A percentile compares a stretch with the other conserved stretches of the same genome.
These are phyloP conservation scores for Sanghuangporus weigelae DNA, from an alignment of 1,284 basidiomycete genomes.

Conservation along the genomic window DNA sequence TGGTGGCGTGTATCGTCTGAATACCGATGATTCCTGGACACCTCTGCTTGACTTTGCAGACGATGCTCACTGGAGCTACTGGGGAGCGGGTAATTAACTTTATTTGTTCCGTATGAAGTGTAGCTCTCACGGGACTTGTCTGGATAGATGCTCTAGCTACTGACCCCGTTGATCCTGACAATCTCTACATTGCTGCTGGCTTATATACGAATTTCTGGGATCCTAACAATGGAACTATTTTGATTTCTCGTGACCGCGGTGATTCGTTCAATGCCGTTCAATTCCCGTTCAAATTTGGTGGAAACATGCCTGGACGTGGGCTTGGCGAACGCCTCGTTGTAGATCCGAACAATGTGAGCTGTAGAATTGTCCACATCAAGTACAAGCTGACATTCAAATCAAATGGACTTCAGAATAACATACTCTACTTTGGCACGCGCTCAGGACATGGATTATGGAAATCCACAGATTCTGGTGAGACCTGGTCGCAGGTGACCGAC, in stretches of 20 bases:
- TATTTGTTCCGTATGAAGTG: background rate
- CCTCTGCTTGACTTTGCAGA: slow-evolving; percentile 23
- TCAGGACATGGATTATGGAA: slow-evolving; percentile 25
- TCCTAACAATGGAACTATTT: slow-evolving; percentile 23
- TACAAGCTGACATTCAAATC: background rate
- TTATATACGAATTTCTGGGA: slow-evolving; percentile 27
- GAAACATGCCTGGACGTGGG: slow-evolving; percentile 27
- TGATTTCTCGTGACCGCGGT: slow-evolving; percentile 20
- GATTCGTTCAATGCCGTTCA: slow-evolving; percentile 18
- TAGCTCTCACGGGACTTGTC: background rate
- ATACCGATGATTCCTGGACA: slow-evolving; percentile 22
- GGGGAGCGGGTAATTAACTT: slow-evolving; percentile 9
- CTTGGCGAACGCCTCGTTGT: slow-evolving; percentile 18
- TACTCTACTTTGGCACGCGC: slow-evolving; percentile 25
- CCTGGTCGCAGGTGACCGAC: slow-evolving; percentile 17
- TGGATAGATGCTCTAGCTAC: slow-evolving; percentile 20
- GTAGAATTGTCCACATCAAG: background rate
- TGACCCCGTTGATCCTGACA: slow-evolving; percentile 23
- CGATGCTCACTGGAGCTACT: slow-evolving; percentile 19
- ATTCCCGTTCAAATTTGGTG: slow-evolving; percentile 25
- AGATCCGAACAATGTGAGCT: slow-evolving; percentile 16
- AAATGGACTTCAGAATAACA: slow-evolving; percentile 15
- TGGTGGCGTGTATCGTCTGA: slow-evolving; percentile 22
- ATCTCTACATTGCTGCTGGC: slow-evolving; percentile 21
- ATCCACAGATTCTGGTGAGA: slow-evolving; percentile 20